Base-by-base conservation (phyloP, 1,139 yeast genomes). In the Nakaseomyces kungkrabaensis region DNA sequence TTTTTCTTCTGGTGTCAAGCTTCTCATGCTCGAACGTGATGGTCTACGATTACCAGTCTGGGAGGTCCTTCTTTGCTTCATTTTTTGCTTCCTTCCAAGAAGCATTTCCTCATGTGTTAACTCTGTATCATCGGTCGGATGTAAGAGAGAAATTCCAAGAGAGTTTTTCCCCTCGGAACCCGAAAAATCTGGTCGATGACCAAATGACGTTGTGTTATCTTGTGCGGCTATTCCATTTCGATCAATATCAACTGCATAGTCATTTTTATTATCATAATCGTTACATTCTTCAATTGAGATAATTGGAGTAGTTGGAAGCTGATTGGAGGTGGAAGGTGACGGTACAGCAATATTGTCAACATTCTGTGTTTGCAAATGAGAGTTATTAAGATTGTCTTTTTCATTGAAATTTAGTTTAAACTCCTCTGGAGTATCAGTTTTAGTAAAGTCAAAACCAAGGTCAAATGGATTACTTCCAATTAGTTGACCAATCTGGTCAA, bases 1-100 rank as follows among this genome's bases (percentile, higher is more conserved):
- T 41, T 64, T 61, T 43, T 64, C 66, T 41, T 63, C 66, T 13
- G 63, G 63, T 9, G 65, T 58, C 43, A 58, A 38, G 37, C 61
- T 54, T 25, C 59, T 48, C 7, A 42, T 32, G 32, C 48, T 55
- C 9, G 57, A 47, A 4, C 58, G 52, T 6, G 58, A 49, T 10
- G 67, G 59, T 7, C 54, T 52, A 2, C 58, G 45, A 5, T 56
- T 51, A 31, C 41, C 29, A 22, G 32, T 31, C 52, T 58, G 51
- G 3, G 53, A 52, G 5, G 59, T 50, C 32, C 57, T 51, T 51
- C 60, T 53, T 44, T 57, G 40, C n/a, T 32, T 43, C 25, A 43
- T 27, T 37, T 41, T 40, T 13, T 13, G 31, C 13, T 47, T 62
- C 46, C 67, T 55, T 11, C 65, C 66, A 36, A 54, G 52, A 11